A percentile compares a stretch with the other conserved stretches of the same genome.
Conservation (phyloP, 345 rosid genomes). For the Rubroshorea leprosula region DNA sequence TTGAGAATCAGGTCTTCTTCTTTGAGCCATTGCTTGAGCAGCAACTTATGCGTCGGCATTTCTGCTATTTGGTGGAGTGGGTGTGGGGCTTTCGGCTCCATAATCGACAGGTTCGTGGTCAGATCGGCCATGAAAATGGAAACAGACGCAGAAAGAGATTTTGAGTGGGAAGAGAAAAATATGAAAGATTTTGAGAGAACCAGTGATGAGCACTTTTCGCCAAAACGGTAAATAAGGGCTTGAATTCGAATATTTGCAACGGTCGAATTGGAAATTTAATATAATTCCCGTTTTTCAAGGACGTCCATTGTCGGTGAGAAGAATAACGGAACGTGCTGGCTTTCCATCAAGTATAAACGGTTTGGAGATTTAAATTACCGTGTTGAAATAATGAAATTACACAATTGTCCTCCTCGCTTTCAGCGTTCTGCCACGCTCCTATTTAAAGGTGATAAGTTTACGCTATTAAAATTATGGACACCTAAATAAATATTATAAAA, state of each 20-base stretch:
- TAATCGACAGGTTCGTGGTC: slow-evolving; percentile 39
- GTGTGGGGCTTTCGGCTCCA: slow-evolving; percentile 52
- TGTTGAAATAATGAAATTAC: too few species aligned
- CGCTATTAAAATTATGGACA: too few species aligned
- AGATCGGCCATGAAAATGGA: slow-evolving; percentile 37
- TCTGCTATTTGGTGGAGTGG: slow-evolving; percentile 90
- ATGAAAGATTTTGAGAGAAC: slow-evolving; percentile 1
- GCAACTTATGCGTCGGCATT: slow-evolving; percentile 89
- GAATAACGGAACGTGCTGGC: too few species aligned
- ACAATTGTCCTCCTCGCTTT: too few species aligned
- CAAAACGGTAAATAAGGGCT: slow-evolving; percentile 11
- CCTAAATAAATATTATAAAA: too few species aligned
- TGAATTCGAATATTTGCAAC: slow-evolving; percentile 11
- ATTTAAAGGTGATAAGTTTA: too few species aligned
- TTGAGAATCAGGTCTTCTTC: slow-evolving; percentile 82
- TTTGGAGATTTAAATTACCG: too few species aligned
- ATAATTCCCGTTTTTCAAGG: background rate
- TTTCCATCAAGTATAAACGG: too few species aligned
- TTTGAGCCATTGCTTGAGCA: slow-evolving; percentile 90
- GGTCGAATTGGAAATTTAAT: slow-evolving; percentile 22
- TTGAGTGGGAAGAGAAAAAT: background rate
- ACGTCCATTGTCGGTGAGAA: background rate
- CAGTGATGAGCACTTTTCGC: slow-evolving; percentile 11
- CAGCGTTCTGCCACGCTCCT: too few species aligned
- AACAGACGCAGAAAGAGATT: slow-evolving; percentile 17